phyloP scores from a whole-genome alignment of 2,329 filamentous ascomycete species.

The Alternaria rosae region DNA sequence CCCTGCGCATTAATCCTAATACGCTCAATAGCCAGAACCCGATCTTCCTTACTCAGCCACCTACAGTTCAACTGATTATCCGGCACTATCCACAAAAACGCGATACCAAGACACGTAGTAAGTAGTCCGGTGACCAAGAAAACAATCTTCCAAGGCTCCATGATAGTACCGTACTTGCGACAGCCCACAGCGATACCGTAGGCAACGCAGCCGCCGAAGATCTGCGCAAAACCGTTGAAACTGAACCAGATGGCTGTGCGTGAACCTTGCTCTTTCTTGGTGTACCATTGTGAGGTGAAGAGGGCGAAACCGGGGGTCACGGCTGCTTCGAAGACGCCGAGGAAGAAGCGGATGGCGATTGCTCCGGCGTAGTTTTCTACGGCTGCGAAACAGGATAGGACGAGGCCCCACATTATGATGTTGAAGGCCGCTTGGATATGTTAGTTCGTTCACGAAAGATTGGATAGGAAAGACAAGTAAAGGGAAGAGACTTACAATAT shows the following conservation, averaged over 20 bases:
- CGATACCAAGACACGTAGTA: conserved; percentile 51
- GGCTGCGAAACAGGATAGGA: conserved; percentile 69
- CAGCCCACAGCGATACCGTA: conserved; percentile 69
- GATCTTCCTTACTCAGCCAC: conserved; percentile 71
- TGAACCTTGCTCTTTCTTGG: conserved; percentile 70
- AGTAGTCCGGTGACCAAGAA: conserved; percentile 57
- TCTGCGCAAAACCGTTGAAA: conserved; percentile 70
- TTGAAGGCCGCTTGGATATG: conserved; percentile 59
- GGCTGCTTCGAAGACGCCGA: conserved; percentile 72
- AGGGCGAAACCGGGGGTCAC: conserved; percentile 74
- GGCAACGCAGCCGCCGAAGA: conserved; percentile 68
- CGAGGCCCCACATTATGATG: conserved; percentile 69
- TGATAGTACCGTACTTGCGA: conserved; percentile 61
- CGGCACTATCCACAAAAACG: conserved; percentile 59
- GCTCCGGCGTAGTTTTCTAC: conserved; percentile 67
- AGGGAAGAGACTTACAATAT: conserved; percentile 54
- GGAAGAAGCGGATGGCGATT: conserved; percentile 70
- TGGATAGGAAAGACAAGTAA: too few species aligned
- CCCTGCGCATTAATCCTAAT: conserved; percentile 79
- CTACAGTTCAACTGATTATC: conserved; percentile 68
- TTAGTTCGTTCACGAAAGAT: neutral
- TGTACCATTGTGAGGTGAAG: conserved; percentile 76
- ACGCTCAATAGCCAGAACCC: conserved; percentile 72
- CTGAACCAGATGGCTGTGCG: conserved; percentile 72
- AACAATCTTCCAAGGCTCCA: conserved; percentile 71